These are phyloP conservation scores for Immersiella caudata DNA, from an alignment of 495 filamentous ascomycete species.

Conservation along the genomic window DNA sequence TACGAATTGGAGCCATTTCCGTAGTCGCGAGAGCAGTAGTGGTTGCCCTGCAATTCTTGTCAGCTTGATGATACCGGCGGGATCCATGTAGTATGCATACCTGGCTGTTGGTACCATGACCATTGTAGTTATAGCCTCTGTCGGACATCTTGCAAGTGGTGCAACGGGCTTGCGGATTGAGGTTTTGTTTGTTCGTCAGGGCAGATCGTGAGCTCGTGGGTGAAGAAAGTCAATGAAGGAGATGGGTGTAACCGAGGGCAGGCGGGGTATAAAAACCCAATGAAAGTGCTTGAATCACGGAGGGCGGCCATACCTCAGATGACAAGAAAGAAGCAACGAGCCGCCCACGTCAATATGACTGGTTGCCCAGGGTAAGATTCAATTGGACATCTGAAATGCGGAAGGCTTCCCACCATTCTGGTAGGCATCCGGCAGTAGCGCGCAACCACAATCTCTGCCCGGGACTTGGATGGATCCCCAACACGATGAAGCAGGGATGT, in stretches of 20 bases:
- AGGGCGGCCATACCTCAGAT: neutral
- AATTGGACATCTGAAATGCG: neutral
- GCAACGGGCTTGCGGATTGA: neutral
- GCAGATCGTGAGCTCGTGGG: neutral
- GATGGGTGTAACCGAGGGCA: neutral
- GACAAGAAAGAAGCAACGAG: neutral
- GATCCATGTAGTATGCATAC: slow-evolving; percentile 27
- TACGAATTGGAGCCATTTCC: slow-evolving; percentile 57
- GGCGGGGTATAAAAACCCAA: neutral
- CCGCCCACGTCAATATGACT: neutral
- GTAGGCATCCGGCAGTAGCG: slow-evolving; percentile 1
- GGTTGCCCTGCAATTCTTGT: slow-evolving; percentile 48
- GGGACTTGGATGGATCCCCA: neutral
- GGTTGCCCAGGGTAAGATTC: neutral
- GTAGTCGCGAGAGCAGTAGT: slow-evolving; percentile 52
- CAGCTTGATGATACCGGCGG: neutral
- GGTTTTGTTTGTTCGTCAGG: neutral
- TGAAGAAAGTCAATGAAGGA: neutral
- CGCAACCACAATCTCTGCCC: neutral
- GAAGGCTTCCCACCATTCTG: neutral
- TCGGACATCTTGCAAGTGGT: slow-evolving; percentile 36
- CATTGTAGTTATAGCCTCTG: slow-evolving; percentile 45
- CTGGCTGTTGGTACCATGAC: slow-evolving; percentile 47
- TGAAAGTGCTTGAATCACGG: neutral
- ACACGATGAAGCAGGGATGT: neutral